These are phyloP conservation scores for Eimeria falciformis DNA, from an alignment of 169 alveolate genomes.

Conservation along the genomic window DNA sequence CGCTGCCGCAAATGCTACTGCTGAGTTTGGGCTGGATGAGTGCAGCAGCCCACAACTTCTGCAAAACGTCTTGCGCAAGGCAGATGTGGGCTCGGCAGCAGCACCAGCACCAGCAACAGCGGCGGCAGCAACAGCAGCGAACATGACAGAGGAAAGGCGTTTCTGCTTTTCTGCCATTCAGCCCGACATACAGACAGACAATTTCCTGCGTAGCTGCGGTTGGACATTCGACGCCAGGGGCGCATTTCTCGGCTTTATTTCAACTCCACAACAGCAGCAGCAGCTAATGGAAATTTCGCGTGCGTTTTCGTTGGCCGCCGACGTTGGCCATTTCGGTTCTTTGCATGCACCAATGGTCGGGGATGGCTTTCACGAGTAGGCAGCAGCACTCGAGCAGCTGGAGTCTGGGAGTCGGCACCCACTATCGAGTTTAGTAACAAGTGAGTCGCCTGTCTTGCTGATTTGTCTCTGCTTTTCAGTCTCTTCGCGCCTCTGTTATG, in stretches of 20 bases:
- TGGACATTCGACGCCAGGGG: conserved; percentile 46
- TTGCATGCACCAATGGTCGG: not conserved
- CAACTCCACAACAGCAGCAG: conserved; percentile 34
- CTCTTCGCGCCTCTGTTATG: not conserved
- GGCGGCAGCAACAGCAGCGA: conserved; percentile 29
- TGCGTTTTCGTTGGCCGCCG: conserved; percentile 21
- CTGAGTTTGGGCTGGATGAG: conserved; percentile 41
- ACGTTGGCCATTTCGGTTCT: conserved; percentile 21
- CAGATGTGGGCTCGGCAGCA: conserved; percentile 1
- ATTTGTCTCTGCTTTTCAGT: not conserved
- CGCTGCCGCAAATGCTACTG: conserved; percentile 15
- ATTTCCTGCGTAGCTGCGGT: conserved; percentile 58
- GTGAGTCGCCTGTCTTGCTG: not conserved
- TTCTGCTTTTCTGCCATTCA: conserved; percentile 35
- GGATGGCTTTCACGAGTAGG: conserved; percentile 15
- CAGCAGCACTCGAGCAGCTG: conserved; percentile 69
- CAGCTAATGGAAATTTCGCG: conserved; percentile 31
- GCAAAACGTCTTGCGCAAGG: conserved; percentile 41
- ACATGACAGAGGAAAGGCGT: not conserved
- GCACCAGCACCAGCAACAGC: conserved; percentile 21
- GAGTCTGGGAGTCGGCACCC: conserved; percentile 11
- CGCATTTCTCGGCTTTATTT: not conserved
- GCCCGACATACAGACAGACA: conserved; percentile 44
- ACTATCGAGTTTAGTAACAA: not conserved
- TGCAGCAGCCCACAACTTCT: conserved; percentile 44